phyloP scores from a whole-genome alignment of 257 asterid genomes.

The Henckelia pumila region DNA sequence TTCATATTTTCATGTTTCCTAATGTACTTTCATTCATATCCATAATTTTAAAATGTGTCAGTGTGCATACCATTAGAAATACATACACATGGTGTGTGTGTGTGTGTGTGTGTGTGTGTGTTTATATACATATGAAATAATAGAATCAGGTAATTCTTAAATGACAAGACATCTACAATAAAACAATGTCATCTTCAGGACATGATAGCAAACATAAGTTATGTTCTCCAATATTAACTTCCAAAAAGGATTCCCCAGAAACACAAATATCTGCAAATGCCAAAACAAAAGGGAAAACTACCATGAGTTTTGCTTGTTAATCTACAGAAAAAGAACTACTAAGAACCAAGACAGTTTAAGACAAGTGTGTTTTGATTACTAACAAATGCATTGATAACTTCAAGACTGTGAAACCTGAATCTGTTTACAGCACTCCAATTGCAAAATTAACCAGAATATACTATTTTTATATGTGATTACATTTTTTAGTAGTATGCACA shows the following conservation, averaged over 20 bases:
- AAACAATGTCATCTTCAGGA: not conserved
- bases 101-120: no score
- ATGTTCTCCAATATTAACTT: not conserved
- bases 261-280: not conserved
- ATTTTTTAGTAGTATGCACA: conserved; percentile 18
- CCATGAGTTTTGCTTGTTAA: not conserved
- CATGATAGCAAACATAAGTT: no score
- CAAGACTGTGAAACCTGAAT: conserved; percentile 1
- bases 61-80: not conserved
- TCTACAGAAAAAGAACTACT: not conserved
- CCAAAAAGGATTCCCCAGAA: not conserved
- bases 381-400: conserved; percentile 11
- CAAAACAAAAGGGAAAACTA: not conserved
- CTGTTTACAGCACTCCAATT: not conserved
- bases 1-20: not conserved
- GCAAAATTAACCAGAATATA: not conserved
- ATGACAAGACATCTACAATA: not conserved
- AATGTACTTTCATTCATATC: not conserved
- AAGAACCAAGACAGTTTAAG: not conserved
- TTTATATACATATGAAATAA: no score
- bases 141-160: not conserved
- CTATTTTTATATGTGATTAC: not conserved
- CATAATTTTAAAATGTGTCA: not conserved
- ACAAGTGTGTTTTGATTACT: not conserved
- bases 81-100: no score